Evolutionary conservation across 345 rosid genomes (phyloP).

Genomic region (Bruguiera parviflora): DNA sequence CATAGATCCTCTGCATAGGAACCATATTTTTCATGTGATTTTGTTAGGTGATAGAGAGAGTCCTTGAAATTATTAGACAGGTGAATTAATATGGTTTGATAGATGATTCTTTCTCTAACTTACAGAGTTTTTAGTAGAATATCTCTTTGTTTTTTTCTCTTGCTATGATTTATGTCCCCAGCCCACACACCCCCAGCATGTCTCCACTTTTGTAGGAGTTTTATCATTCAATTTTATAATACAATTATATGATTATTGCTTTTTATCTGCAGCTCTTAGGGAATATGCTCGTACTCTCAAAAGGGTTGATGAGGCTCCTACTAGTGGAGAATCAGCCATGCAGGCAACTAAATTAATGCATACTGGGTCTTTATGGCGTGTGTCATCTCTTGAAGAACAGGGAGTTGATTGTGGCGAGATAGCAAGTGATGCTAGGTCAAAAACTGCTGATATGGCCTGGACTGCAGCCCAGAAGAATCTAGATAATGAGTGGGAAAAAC

Average conservation of each 20-base stretch:
- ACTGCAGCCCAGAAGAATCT: constrained; percentile 43
- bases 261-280: constrained; percentile 46
- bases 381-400: constrained; percentile 48
- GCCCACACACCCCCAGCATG: too few relatives aligned
- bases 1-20: background rate
- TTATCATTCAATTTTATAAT: background rate
- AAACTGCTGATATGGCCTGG: constrained; percentile 51
- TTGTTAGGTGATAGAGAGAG: constrained; percentile 3
- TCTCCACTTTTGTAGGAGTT: too few relatives aligned
- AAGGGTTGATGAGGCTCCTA: constrained; percentile 47
- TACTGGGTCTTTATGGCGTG: constrained; percentile 50
- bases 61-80: background rate
- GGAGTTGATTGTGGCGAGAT: constrained; percentile 46
- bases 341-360: constrained; percentile 43
- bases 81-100: background rate
- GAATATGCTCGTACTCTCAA: constrained; percentile 43
- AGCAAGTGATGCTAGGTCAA: constrained; percentile 41
- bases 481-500: constrained; percentile 43
- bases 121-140: background rate
- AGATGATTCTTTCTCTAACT: background rate
- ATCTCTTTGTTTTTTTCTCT: background rate
- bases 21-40: constrained; percentile 17
- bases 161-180: background rate
- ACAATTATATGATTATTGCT: constrained; percentile 3
- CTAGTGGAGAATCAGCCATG: constrained; percentile 37